Percentiles rank a stretch among this genome's conserved stretches.
Conservation (phyloP, 345 rosid genomes). For the Crucihimalaya himalaica region DNA sequence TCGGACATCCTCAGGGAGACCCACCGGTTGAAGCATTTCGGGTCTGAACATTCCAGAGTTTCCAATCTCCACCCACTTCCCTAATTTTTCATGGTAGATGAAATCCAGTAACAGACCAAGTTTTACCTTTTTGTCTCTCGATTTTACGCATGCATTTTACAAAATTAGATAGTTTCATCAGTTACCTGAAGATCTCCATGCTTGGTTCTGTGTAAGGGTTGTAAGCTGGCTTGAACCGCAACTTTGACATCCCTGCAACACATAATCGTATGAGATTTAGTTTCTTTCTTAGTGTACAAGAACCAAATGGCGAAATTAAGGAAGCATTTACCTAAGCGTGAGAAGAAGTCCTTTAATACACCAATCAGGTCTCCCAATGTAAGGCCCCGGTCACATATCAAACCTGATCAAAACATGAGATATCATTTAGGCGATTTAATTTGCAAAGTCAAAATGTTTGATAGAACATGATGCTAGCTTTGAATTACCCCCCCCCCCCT, state of each 20-base stretch:
- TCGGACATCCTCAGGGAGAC: constrained; percentile 83
- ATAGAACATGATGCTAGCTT: too few relatives aligned
- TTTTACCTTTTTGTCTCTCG: background rate
- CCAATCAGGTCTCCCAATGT: constrained; percentile 93
- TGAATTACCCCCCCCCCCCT: too few relatives aligned
- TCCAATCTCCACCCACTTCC: constrained; percentile 93
- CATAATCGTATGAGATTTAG: background rate
- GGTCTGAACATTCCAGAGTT: constrained; percentile 98
- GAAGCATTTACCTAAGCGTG: constrained; percentile 68
- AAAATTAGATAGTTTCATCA: too few relatives aligned
- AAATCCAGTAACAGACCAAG: background rate
- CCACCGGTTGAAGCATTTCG: constrained; percentile 93
- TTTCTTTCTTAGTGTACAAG: background rate
- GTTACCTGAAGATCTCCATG: constrained; percentile 92
- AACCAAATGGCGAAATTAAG: background rate
- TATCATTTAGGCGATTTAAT: background rate
- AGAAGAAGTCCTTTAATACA: constrained; percentile 79
- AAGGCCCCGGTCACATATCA: constrained; percentile 90
- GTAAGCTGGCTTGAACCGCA: constrained; percentile 91
- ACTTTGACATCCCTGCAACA: constrained; percentile 74
- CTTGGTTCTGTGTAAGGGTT: constrained; percentile 98
- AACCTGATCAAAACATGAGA: constrained; percentile 52
- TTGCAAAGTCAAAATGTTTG: too few relatives aligned
- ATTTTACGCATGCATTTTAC: too few relatives aligned
- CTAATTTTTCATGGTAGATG: constrained; percentile 84